Evolutionary conservation across 495 filamentous ascomycete species (phyloP).

Genomic region (Hyaloscypha bicolor): DNA sequence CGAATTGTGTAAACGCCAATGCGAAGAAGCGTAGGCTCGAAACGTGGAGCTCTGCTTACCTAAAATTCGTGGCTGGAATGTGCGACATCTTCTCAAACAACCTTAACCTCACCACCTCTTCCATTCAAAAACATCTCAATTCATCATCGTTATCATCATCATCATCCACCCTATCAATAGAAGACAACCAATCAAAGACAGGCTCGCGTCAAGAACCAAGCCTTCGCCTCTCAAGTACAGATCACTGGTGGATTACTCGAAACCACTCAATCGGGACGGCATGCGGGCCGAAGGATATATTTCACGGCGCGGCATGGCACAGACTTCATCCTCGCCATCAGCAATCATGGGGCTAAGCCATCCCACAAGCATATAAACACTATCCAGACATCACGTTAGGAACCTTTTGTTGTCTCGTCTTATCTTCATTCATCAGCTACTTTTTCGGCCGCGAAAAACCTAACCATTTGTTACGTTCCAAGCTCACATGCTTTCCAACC

Average conservation of each 20-base stretch:
- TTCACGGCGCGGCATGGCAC: too few relatives aligned
- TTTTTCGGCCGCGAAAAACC: neutral
- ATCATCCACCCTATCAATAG: too few relatives aligned
- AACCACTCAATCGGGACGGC: too few relatives aligned
- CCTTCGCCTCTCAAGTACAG: too few relatives aligned
- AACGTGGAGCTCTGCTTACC: too few relatives aligned
- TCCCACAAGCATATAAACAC: neutral
- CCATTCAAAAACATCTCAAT: neutral
- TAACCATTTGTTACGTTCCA: slow-evolving; percentile 10
- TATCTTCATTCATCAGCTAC: slow-evolving; percentile 15
- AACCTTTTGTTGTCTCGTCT: neutral
- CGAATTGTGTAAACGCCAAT: too few relatives aligned
- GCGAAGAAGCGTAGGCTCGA: too few relatives aligned
- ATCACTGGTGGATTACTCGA: too few relatives aligned
- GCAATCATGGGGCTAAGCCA: neutral
- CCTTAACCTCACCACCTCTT: neutral
- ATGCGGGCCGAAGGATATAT: too few relatives aligned
- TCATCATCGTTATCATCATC: neutral
- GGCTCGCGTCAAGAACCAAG: too few relatives aligned
- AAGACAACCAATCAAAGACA: too few relatives aligned
- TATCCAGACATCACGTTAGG: neutral
- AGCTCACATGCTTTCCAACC: slow-evolving; percentile 21
- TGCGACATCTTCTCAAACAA: neutral
- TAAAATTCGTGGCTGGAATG: too few relatives aligned
- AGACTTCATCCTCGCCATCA: neutral